phyloP scores from a whole-genome alignment of 495 filamentous ascomycete species.

The Penicillium turbatum region DNA sequence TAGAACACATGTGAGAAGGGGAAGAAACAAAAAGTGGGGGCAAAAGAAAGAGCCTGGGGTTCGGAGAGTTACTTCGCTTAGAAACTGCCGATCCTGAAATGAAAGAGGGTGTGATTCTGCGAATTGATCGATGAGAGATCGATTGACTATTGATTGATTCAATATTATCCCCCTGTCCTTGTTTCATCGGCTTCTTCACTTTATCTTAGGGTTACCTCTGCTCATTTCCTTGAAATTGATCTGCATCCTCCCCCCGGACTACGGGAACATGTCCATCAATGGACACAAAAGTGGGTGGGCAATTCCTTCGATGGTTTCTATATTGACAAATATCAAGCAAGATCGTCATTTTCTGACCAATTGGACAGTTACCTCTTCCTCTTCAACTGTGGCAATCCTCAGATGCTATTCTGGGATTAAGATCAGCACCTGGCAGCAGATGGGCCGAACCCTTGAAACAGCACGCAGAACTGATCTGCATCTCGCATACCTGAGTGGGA shows the following conservation, averaged over 20 bases:
- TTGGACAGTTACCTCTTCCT: no score
- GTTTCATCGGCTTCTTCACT: background rate
- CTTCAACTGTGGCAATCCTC: background rate
- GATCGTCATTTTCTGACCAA: background rate
- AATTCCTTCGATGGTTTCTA: no score
- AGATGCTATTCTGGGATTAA: background rate
- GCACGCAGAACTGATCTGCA: background rate
- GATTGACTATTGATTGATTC: background rate
- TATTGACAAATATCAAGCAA: no score
- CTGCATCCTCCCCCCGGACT: background rate
- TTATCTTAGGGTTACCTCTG: background rate
- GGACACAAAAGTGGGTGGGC: no score
- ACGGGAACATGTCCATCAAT: no score
- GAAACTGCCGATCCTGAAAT: background rate
- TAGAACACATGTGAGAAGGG: background rate
- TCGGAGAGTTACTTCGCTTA: background rate
- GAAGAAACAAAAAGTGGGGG: background rate
- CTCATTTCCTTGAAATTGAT: no score
- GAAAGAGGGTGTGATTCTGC: background rate
- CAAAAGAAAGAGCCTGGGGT: conserved; percentile 2
- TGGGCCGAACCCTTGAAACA: background rate
- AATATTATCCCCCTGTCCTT: background rate
- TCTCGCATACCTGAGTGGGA: background rate
- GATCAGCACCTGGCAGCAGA: background rate
- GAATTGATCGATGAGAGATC: background rate